Conservation (phyloP, 169 alveolate genomes). For the Plasmodium berghei region DNA sequence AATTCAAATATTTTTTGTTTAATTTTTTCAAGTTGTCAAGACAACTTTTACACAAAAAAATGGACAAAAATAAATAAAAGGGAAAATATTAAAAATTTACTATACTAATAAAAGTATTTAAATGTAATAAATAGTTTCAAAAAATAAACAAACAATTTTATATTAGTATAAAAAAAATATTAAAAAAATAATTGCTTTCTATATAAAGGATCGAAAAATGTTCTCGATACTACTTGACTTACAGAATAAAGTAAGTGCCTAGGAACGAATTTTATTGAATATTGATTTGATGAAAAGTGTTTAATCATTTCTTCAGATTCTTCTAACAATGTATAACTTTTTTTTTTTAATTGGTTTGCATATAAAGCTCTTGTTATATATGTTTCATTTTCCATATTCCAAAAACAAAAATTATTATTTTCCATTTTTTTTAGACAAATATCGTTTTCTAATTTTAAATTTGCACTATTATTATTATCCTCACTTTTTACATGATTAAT, state of each 20-base stretch:
- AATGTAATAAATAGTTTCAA: too few species aligned
- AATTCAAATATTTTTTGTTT: too few species aligned
- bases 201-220: conserved; percentile 66
- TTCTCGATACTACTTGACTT: conserved; percentile 71
- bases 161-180: not conserved
- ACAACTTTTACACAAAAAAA: too few species aligned
- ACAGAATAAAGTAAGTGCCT: conserved; percentile 64
- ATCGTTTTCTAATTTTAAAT: conserved; percentile 17
- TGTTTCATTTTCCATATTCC: conserved; percentile 63
- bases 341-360: conserved; percentile 40
- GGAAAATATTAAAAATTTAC: too few species aligned
- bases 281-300: conserved; percentile 45
- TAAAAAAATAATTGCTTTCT: conserved; percentile 57
- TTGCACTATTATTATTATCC: not conserved
- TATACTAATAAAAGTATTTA: too few species aligned
- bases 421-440: conserved; percentile 5
- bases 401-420: conserved; percentile 36
- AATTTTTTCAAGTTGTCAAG: too few species aligned
- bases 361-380: conserved; percentile 66
- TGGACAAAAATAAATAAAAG: too few species aligned
- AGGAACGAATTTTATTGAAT: conserved; percentile 71
- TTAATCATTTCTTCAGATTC: conserved; percentile 75
- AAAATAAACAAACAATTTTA: too few species aligned
- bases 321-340: conserved; percentile 34
- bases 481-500: not conserved